A percentile compares a stretch with the other conserved stretches of the same genome.
These are phyloP conservation scores for Dalbergia oliveri DNA, from an alignment of 306 rosid species.

Conservation along the genomic window DNA sequence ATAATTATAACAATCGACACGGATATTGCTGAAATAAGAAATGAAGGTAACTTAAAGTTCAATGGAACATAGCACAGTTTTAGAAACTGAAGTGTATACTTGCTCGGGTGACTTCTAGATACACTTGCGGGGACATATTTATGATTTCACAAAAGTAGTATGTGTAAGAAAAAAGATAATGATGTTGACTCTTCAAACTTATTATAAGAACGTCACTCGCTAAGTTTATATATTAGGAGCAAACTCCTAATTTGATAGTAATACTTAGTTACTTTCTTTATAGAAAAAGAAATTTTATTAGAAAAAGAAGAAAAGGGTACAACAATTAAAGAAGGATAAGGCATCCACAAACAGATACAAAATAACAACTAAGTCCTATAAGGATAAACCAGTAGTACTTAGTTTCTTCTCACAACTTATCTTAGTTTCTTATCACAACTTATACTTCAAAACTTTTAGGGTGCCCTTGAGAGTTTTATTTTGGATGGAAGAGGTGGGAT, in stretches of 20 bases:
- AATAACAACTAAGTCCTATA: no score
- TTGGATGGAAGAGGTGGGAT: no score
- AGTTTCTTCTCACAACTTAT: no score
- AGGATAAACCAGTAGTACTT: no score
- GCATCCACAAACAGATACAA: no score
- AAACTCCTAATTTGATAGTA: neutral
- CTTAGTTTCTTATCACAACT: neutral
- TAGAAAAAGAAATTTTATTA: no score
- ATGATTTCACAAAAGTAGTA: conserved; percentile 14
- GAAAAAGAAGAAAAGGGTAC: no score
- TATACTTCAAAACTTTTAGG: no score
- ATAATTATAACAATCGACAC: conserved; percentile 30
- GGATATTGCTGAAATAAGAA: conserved; percentile 7
- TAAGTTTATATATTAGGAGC: neutral
- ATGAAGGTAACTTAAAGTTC: conserved; percentile 12
- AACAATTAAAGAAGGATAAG: no score
- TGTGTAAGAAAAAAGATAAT: neutral
- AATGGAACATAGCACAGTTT: conserved; percentile 10
- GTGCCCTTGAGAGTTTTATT: no score
- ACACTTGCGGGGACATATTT: neutral
- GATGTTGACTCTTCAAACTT: neutral
- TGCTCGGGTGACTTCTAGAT: neutral
- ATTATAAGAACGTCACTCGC: neutral
- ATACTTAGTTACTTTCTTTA: neutral
- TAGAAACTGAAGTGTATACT: conserved; percentile 16